phyloP scores from a whole-genome alignment of 176 grass and related monocot species.

The Triticum timopheevii region DNA sequence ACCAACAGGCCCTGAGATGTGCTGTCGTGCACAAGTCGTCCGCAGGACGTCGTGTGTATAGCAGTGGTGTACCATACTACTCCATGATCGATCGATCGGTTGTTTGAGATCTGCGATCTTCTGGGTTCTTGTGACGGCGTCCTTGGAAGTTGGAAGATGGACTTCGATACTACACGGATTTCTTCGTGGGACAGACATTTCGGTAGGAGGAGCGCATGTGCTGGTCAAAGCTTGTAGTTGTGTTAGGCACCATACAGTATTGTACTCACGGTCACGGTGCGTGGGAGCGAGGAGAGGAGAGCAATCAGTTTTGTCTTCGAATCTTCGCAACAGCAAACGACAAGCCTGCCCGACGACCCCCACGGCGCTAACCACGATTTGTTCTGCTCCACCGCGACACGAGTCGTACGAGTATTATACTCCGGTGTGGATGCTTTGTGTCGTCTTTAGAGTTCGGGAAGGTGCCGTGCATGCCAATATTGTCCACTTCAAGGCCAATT shows the following conservation, averaged over 20 bases:
- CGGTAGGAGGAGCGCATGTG: not conserved
- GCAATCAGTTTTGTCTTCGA: constrained; percentile 26
- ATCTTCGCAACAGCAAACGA: constrained; percentile 70
- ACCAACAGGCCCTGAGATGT: no score
- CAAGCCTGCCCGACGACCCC: constrained; percentile 29
- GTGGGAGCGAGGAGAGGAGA: not conserved
- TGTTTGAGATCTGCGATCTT: not conserved
- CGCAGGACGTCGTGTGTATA: no score
- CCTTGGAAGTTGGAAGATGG: not conserved
- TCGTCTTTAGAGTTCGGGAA: not conserved
- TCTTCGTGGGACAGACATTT: not conserved
- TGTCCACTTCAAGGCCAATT: not conserved
- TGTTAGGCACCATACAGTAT: no score
- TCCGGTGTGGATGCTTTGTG: not conserved
- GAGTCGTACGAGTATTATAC: not conserved
- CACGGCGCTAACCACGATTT: constrained; percentile 29
- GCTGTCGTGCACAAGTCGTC: no score
- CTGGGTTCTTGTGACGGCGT: not conserved
- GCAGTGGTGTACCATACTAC: no score
- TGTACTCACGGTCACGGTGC: no score
- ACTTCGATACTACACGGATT: not conserved
- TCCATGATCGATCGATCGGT: not conserved
- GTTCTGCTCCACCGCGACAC: not conserved
- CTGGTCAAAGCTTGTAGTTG: not conserved
- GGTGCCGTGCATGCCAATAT: not conserved